Conservation (phyloP, 2,329 filamentous ascomycete genomes). For the Ophiocordyceps camponoti-rufipedis region DNA sequence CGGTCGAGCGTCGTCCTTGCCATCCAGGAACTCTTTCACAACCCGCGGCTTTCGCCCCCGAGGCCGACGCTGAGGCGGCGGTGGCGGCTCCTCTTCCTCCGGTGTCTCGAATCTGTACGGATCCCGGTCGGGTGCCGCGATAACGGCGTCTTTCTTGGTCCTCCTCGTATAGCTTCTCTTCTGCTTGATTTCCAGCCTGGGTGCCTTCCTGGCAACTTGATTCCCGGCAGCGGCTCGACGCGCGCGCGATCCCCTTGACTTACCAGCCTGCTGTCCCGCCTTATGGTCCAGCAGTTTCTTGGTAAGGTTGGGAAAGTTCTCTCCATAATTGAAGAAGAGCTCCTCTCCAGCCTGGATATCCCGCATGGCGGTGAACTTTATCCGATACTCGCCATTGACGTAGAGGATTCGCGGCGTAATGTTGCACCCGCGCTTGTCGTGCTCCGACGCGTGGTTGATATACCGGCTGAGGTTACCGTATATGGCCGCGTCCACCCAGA, state of each 20-base stretch:
- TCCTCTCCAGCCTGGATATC: conserved; percentile 57
- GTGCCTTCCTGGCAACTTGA: conserved; percentile 8
- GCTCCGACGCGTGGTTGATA: conserved; percentile 55
- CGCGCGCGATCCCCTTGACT: conserved; percentile 7
- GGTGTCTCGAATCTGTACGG: not conserved
- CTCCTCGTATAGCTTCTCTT: conserved; percentile 9
- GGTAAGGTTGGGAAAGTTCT: conserved; percentile 44
- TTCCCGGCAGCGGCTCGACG: conserved; percentile 4
- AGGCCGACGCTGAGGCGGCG: not conserved
- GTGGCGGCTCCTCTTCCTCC: not conserved
- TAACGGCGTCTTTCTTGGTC: conserved; percentile 2
- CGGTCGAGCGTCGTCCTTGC: conserved; percentile 6
- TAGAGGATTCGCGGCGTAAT: conserved; percentile 47
- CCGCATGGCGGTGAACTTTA: conserved; percentile 51
- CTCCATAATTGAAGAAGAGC: conserved; percentile 66
- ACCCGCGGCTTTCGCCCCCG: conserved; percentile 1
- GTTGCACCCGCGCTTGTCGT: conserved; percentile 35
- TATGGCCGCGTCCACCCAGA: conserved; percentile 56
- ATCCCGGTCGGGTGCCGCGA: not conserved
- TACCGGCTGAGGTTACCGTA: conserved; percentile 70
- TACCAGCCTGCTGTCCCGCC: conserved; percentile 12
- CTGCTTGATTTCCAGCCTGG: conserved; percentile 3
- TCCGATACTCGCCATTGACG: conserved; percentile 59
- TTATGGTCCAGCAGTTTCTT: conserved; percentile 22
- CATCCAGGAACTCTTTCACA: conserved; percentile 11